phyloP scores from a whole-genome alignment of 2,329 filamentous ascomycete genomes.

The Colletotrichum sp. region DNA sequence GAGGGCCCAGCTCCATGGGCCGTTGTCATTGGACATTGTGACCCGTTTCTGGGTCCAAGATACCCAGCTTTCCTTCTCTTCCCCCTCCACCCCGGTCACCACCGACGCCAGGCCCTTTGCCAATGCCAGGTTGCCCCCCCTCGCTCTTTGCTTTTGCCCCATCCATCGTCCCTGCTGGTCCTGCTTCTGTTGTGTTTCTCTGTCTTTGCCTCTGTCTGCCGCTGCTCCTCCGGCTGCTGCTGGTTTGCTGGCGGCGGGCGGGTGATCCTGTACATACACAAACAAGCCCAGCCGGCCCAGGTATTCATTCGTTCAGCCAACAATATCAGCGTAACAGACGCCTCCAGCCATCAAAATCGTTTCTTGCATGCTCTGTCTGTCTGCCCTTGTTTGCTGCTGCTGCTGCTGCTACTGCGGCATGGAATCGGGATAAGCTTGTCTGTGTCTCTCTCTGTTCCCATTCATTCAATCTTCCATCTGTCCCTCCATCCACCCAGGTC shows the following conservation, averaged over 20 bases:
- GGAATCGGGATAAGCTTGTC: not conserved
- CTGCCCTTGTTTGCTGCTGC: not conserved
- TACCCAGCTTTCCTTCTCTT: not conserved
- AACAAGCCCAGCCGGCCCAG: not conserved
- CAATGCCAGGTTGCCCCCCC: not conserved
- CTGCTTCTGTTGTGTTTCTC: not conserved
- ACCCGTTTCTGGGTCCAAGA: not conserved
- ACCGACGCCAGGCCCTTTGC: not conserved
- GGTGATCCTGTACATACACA: not conserved
- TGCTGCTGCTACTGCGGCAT: not conserved
- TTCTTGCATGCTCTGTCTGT: not conserved
- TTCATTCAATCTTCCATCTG: not conserved
- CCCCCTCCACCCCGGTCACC: not conserved
- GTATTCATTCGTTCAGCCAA: not conserved
- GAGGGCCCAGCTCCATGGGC: not conserved
- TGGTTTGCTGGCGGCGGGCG: not conserved
- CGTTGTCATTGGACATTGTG: not conserved
- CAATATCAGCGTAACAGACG: not conserved
- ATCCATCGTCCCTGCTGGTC: not conserved
- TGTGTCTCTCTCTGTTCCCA: not conserved
- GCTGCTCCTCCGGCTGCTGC: not conserved
- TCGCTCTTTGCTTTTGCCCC: not conserved
- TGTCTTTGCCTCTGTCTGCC: not conserved
- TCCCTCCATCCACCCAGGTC: not conserved
- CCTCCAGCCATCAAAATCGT: not conserved